A percentile compares a stretch with the other conserved stretches of the same genome.
Conservation (phyloP, 2,329 filamentous ascomycete species). For the Truncatella angustata region DNA sequence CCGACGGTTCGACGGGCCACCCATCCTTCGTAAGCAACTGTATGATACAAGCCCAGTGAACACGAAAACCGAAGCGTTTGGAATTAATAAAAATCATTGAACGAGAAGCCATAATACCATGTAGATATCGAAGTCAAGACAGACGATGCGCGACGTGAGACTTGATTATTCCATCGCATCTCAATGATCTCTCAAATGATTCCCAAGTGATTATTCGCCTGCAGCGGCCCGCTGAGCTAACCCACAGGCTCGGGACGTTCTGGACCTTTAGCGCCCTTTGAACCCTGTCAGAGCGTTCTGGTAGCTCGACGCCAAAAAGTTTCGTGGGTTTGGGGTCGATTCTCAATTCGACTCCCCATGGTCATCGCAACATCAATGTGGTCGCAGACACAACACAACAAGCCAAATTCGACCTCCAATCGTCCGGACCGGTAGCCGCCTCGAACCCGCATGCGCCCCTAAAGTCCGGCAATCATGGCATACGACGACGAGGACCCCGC, state of each 20-base stretch:
- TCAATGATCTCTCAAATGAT: too few relatives aligned
- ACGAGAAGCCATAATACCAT: too few relatives aligned
- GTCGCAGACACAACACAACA: not conserved
- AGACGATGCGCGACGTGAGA: too few relatives aligned
- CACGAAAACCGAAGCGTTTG: too few relatives aligned
- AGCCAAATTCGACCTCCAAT: not conserved
- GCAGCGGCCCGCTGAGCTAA: not conserved
- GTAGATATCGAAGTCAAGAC: too few relatives aligned
- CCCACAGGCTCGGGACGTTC: not conserved
- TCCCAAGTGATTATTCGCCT: not conserved
- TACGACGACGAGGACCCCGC: slow-evolving; percentile 40
- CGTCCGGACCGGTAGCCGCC: not conserved
- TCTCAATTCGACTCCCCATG: too few relatives aligned
- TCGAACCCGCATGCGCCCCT: not conserved
- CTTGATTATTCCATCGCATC: too few relatives aligned
- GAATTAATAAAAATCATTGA: too few relatives aligned
- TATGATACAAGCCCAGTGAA: too few relatives aligned
- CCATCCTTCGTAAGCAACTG: too few relatives aligned
- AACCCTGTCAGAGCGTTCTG: not conserved
- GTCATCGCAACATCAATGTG: not conserved
- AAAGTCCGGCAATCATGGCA: not conserved
- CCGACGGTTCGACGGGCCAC: too few relatives aligned
- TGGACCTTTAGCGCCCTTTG: not conserved
- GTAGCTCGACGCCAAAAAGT: not conserved
- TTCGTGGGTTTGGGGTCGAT: too few relatives aligned